A percentile compares a stretch with the other conserved stretches of the same genome.
Evolutionary conservation across 495 filamentous ascomycete genomes (phyloP).

Genomic region (Cercophora samala): DNA sequence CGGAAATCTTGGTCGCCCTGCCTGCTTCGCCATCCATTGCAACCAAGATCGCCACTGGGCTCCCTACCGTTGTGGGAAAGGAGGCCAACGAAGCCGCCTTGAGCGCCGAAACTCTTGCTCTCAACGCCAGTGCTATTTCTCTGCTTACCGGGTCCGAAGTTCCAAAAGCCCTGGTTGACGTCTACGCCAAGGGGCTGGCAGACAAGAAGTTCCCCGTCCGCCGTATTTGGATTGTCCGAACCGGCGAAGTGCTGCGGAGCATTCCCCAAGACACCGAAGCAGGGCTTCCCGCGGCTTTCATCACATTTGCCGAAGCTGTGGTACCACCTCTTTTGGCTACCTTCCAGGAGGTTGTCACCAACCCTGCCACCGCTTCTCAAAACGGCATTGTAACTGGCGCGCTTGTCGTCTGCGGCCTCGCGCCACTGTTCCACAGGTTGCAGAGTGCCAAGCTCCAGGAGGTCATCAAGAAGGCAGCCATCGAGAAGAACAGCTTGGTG

Average conservation of each 20-base stretch:
- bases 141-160: conserved; percentile 56
- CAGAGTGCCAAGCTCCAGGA: conserved; percentile 42
- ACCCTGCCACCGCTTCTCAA: conserved; percentile 71
- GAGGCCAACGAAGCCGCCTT: conserved; percentile 85
- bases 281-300: conserved; percentile 41
- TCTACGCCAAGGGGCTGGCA: conserved; percentile 72
- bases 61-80: conserved; percentile 64
- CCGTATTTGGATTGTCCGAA: conserved; percentile 73
- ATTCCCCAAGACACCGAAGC: conserved; percentile 43
- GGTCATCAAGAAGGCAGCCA: conserved; percentile 55
- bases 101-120: conserved; percentile 65
- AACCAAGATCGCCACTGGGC: conserved; percentile 59
- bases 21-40: conserved; percentile 55
- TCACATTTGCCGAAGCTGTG: conserved; percentile 57
- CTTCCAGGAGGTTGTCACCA: conserved; percentile 71
- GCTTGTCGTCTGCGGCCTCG: conserved; percentile 67
- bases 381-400: conserved; percentile 70
- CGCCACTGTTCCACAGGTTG: conserved; percentile 42
- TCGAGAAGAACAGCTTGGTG: conserved; percentile 59
- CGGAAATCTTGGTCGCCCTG: conserved; percentile 68
- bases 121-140: conserved; percentile 58
- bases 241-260: conserved; percentile 69
- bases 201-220: conserved; percentile 80
- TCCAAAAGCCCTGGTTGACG: conserved; percentile 61
- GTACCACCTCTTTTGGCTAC: conserved; percentile 65